Base-by-base conservation (phyloP, 2,329 filamentous ascomycete species). In the Fusarium nanum region DNA sequence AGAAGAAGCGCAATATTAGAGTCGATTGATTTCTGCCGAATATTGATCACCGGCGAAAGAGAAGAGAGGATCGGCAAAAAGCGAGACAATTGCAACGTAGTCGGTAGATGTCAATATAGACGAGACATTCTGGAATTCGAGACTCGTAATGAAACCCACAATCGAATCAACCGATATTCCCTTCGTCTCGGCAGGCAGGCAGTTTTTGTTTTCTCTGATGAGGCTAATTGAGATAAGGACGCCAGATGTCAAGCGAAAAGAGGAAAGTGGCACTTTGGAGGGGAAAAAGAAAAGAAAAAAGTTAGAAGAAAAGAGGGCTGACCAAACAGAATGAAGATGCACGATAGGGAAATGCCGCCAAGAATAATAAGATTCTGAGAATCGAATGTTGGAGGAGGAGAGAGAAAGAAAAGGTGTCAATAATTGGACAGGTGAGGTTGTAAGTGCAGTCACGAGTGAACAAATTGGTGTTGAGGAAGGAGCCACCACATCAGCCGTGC, bases 21-120 rank as follows among this genome's bases (percentile, higher is more conserved):
- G 28, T 52, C 28, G 46, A 50, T 32, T 44, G 46, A 50, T 32
- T 44, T 48, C 32, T 48, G 37, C 23, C 41, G 34, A 34, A 52
- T 45, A 56, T 40, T 32, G 49, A 53, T 37, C 23, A 41, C 27
- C 40, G n/a, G 28, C 27, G 32, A 42, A 37, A 37, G 34, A 32
- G 30, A 61, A 61, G 40, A 56, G 40, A 53, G 27, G 67, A 70
- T 70, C 62, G 62, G 62, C 68, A 56, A 50, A 60, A 65, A 64
- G 57, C 67, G 45, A 72, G 53, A 56, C 53, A 60, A 64, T 7
- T 53, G 44, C 28, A 18, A 22, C 27, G 42, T 46, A 28, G 40
- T 20, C 20, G 23, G 28, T 23, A 42, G 23, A 23, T 52, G 23
- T 16, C 18, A 56, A 20, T 10, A 45, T 16, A 27, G 23, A 47